Evolutionary conservation across 345 rosid species (phyloP).

Genomic region (Clausena lansium): DNA sequence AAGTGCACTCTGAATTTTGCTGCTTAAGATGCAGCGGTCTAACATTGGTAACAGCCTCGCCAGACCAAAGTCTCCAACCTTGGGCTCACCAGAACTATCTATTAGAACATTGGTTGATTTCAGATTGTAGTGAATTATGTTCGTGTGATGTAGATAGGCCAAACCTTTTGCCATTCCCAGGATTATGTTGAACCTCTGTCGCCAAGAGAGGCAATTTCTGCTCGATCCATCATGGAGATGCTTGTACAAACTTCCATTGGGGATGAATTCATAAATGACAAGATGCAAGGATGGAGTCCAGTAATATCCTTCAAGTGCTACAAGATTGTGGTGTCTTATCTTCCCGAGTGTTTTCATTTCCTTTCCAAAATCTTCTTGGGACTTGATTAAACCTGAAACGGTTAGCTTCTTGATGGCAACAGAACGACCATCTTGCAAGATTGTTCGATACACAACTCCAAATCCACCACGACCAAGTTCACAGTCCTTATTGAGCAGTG

Average conservation of each 20-base stretch:
- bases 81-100: conserved; percentile 70
- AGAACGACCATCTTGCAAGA: conserved; percentile 70
- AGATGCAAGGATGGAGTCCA: conserved; percentile 90
- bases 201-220: conserved; percentile 62
- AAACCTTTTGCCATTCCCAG: conserved; percentile 89
- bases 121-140: conserved; percentile 83
- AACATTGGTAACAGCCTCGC: conserved; percentile 73
- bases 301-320: conserved; percentile 87
- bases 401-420: conserved; percentile 97
- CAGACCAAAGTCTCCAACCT: conserved; percentile 87
- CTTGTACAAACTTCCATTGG: conserved; percentile 71
- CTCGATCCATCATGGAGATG: conserved; percentile 61
- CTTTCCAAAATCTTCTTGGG: conserved; percentile 85
- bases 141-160: conserved; percentile 70
- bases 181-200: conserved; percentile 74
- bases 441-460: conserved; percentile 84
- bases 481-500: conserved; percentile 88
- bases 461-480: conserved; percentile 99
- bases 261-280: conserved; percentile 71
- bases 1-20: conserved; percentile 94
- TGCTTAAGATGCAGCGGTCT: conserved; percentile 85
- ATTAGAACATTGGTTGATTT: conserved; percentile 90
- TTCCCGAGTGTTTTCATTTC: conserved; percentile 78
- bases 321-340: conserved; percentile 70
- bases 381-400: conserved; percentile 71